These are phyloP conservation scores for Syncephalis plumigaleata DNA, from an alignment of 371 early-diverging fungal species.

Conservation along the genomic window DNA sequence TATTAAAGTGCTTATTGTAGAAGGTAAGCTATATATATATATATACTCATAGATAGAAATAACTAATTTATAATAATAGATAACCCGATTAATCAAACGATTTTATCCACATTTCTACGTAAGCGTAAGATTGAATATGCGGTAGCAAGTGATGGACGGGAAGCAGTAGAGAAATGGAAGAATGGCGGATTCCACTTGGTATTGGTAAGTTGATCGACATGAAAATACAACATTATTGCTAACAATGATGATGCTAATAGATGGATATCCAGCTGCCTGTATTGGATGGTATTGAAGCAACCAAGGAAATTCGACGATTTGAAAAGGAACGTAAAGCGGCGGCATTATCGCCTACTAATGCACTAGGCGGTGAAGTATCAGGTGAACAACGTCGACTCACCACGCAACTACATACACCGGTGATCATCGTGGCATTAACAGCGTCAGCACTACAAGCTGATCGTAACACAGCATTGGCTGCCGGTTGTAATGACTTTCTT, in stretches of 20 bases:
- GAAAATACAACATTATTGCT: neutral
- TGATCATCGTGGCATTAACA: constrained; percentile 78
- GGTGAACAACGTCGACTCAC: constrained; percentile 1
- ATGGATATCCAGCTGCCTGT: constrained; percentile 76
- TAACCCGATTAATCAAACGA: constrained; percentile 57
- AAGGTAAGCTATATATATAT: too few relatives aligned
- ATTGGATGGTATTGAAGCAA: constrained; percentile 68
- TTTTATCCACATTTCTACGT: constrained; percentile 53
- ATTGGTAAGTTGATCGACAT: constrained; percentile 33
- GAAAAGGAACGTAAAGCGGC: constrained; percentile 47
- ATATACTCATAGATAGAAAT: neutral
- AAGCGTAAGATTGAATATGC: constrained; percentile 50
- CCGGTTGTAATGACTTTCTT: constrained; percentile 81
- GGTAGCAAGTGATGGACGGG: constrained; percentile 53
- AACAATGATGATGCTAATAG: constrained; percentile 10
- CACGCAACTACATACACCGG: constrained; percentile 41
- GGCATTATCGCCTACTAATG: constrained; percentile 21
- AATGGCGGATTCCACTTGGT: constrained; percentile 54
- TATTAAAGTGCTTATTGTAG: constrained; percentile 63
- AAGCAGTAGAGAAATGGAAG: constrained; percentile 59
- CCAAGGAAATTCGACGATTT: constrained; percentile 44
- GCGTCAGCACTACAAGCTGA: constrained; percentile 61
- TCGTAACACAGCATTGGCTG: constrained; percentile 57
- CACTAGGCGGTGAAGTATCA: constrained; percentile 2
- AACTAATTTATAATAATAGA: constrained; percentile 17